Conservation (phyloP, 345 rosid species). For the Cardamine chenopodiifolia region DNA sequence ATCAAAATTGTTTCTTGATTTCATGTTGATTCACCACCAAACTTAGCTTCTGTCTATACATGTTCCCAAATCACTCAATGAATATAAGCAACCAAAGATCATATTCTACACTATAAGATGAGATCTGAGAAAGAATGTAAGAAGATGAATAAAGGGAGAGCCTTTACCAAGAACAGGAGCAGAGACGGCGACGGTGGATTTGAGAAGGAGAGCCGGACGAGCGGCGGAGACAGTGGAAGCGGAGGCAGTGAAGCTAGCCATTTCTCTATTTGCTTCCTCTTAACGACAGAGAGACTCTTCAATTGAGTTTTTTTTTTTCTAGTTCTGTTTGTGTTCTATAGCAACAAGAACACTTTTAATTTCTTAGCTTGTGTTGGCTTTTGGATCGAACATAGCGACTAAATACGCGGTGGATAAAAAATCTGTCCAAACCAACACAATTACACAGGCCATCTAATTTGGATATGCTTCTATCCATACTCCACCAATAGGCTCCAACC, state of each 20-base stretch:
- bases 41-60: background rate
- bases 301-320: background rate
- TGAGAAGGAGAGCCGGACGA: constrained; percentile 51
- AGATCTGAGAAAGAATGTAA: constrained; percentile 2
- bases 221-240: constrained; percentile 57
- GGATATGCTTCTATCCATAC: constrained; percentile 64
- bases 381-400: constrained; percentile 24
- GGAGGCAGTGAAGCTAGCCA: constrained; percentile 53
- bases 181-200: constrained; percentile 45
- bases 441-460: constrained; percentile 40
- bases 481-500: constrained; percentile 54
- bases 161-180: constrained; percentile 66
- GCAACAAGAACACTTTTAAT: constrained; percentile 4
- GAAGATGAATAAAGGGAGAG: background rate
- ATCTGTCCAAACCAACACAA: constrained; percentile 25
- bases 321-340: constrained; percentile 6
- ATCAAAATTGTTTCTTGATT: constrained; percentile 7
- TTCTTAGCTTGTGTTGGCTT: constrained; percentile 34
- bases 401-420: constrained; percentile 32
- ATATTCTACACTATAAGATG: constrained; percentile 21
- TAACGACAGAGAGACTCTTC: constrained; percentile 12
- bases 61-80: background rate
- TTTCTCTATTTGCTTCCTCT: constrained; percentile 24
- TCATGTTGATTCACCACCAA: constrained; percentile 16
- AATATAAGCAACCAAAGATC: constrained; percentile 17